Evolutionary conservation across 1,284 basidiomycete genomes (phyloP), one percentile per base, ranked within the genome.

Genomic region (Rugosomyces carneus): DNA sequence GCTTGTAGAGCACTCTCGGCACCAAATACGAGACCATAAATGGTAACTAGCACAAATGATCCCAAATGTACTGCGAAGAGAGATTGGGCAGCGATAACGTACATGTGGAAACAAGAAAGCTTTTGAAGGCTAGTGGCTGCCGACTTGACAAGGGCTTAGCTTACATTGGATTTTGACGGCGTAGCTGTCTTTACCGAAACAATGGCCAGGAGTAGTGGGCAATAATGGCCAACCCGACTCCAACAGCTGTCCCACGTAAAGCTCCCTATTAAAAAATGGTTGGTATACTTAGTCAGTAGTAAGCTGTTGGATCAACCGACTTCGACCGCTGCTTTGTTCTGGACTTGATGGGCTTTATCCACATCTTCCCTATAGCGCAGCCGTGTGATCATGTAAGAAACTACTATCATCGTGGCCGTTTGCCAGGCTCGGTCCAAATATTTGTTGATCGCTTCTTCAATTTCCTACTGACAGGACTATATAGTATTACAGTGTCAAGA

Each of bases 71-170:
- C 23, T 40, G 34, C 29, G 35, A 16, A 29, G 10, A 24, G 24
- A 47, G 41, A 34, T 16, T 37, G 10, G n/a, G n/a, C n/a, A n/a
- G n/a, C n/a, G n/a, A n/a, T 19, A 37, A 62, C 67, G 64, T 65
- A 83, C 75, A 78, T 53, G 68, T 67, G 13, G 80, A 75, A 5
- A 86, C 71, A 16, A 88, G 63, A 62, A 89, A 91, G 1, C 74
- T 80, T 64, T 93, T 93, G 69, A 91, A 80, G 1, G 84, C 79
- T 32, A 89, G 71, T 0, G 88, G 87, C 63, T 92, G 89, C 40
- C 81, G 77, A 52, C 88, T 89, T 53, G 42, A 35, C 9, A 34
- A 37, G 23, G 39, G 35, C 32, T 10, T 26, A 23, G 20, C 24
- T 41, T 15, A 8, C 9, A 39, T 15, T 6, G 29, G 10, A 16